phyloP scores from a whole-genome alignment of 768 basidiomycete species.

The Tulasnella sp. region DNA sequence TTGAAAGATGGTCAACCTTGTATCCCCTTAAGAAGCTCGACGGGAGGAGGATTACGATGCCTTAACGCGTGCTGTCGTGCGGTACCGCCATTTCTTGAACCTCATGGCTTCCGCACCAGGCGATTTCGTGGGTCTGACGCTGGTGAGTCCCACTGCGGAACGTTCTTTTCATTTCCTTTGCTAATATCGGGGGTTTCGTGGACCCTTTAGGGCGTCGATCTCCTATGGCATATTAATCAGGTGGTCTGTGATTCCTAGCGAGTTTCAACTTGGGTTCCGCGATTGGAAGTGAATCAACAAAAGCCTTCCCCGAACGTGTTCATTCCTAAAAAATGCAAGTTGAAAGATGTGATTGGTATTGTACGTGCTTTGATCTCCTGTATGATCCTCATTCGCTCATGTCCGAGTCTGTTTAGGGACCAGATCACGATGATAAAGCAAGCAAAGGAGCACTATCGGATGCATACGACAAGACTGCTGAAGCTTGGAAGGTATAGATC shows the following conservation, averaged over 20 bases:
- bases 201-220: no score
- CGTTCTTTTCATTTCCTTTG: not conserved
- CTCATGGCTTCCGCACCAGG: conserved; percentile 25
- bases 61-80: conserved; percentile 26
- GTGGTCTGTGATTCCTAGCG: no score
- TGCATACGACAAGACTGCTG: conserved; percentile 52
- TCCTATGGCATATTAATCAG: no score
- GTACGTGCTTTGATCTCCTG: not conserved
- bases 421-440: no score
- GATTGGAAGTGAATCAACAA: no score
- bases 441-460: no score
- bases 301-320: no score
- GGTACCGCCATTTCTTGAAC: conserved; percentile 32
- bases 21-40: no score
- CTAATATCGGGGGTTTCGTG: no score
- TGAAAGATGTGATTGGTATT: not conserved
- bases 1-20: conserved; percentile 29
- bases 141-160: conserved; percentile 8
- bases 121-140: conserved; percentile 31
- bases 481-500: conserved; percentile 45
- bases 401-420: no score
- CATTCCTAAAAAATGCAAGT: not conserved
- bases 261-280: conserved; percentile 29
- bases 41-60: not conserved
- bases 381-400: no score